Conservation (phyloP, 805 yeast genomes). For the Middelhovenomyces tepae region DNA sequence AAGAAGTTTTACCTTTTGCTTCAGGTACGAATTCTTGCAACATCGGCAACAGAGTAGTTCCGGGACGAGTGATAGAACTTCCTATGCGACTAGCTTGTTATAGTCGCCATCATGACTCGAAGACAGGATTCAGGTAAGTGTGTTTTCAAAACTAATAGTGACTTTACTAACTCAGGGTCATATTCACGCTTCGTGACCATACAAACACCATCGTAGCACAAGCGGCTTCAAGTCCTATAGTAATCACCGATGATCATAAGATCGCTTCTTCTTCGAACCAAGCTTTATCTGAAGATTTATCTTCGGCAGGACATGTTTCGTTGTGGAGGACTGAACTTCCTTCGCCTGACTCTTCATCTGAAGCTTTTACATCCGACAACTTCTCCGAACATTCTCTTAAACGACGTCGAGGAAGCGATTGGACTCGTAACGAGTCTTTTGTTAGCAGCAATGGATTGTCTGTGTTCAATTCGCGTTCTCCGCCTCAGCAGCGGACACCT, state of each 20-base stretch:
- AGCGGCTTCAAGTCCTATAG: slow-evolving; percentile 60
- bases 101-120: slow-evolving; percentile 89
- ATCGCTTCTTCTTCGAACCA: slow-evolving; percentile 22
- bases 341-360: slow-evolving; percentile 28
- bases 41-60: slow-evolving; percentile 19
- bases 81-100: slow-evolving; percentile 84
- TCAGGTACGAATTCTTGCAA: slow-evolving; percentile 20
- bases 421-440: no score
- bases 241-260: slow-evolving; percentile 94
- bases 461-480: no score
- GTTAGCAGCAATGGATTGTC: no score
- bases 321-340: slow-evolving; percentile 10
- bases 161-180: slow-evolving; percentile 16
- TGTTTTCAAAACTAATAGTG: no score
- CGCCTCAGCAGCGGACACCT: no score
- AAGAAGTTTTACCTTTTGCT: slow-evolving; percentile 67
- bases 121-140: slow-evolving; percentile 83
- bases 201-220: slow-evolving; percentile 61
- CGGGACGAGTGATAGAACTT: slow-evolving; percentile 37
- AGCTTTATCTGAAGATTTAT: slow-evolving; percentile 2
- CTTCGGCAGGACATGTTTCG: slow-evolving; percentile 2
- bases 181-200: slow-evolving; percentile 48
- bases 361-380: slow-evolving; percentile 10
- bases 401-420: slow-evolving; percentile 17
- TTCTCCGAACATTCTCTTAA: slow-evolving; percentile 14